These are phyloP conservation scores for Sphagnum magellanicum DNA, from an alignment of 228 moss, liverwort and hornwort species.

Conservation along the genomic window DNA sequence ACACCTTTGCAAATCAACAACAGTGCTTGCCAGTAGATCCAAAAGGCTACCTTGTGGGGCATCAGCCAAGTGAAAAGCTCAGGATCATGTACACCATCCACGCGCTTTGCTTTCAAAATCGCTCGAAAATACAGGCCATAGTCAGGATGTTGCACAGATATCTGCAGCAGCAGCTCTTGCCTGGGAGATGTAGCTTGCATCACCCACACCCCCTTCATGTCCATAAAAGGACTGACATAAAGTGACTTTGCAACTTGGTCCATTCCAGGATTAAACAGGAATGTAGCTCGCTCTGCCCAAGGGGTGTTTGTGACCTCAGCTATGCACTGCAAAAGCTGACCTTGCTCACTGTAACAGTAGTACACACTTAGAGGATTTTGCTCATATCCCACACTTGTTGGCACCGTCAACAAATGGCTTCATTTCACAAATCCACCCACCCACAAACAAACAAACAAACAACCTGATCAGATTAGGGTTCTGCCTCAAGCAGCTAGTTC, in stretches of 20 bases:
- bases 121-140: conserved; percentile 67
- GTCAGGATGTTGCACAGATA: conserved; percentile 71
- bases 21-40: conserved; percentile 92
- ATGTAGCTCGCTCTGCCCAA: conserved; percentile 84
- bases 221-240: conserved; percentile 94
- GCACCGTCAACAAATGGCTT: conserved; percentile 71
- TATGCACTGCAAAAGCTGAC: conserved; percentile 46
- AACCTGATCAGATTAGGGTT: background rate
- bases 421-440: background rate
- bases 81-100: conserved; percentile 33
- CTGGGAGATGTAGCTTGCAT: conserved; percentile 60
- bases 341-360: conserved; percentile 69
- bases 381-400: conserved; percentile 74
- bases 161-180: conserved; percentile 57
- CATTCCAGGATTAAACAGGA: conserved; percentile 50
- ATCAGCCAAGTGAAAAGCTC: conserved; percentile 81
- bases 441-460: background rate
- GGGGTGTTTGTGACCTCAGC: conserved; percentile 97
- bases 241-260: conserved; percentile 75
- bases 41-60: conserved; percentile 86
- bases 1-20: conserved; percentile 78
- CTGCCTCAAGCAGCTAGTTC: background rate
- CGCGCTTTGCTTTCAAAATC: conserved; percentile 61
- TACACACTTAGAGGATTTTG: conserved; percentile 91
- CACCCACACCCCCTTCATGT: conserved; percentile 76